Conservation (phyloP, 2,329 filamentous ascomycete species). For the Fusarium sp. region DNA sequence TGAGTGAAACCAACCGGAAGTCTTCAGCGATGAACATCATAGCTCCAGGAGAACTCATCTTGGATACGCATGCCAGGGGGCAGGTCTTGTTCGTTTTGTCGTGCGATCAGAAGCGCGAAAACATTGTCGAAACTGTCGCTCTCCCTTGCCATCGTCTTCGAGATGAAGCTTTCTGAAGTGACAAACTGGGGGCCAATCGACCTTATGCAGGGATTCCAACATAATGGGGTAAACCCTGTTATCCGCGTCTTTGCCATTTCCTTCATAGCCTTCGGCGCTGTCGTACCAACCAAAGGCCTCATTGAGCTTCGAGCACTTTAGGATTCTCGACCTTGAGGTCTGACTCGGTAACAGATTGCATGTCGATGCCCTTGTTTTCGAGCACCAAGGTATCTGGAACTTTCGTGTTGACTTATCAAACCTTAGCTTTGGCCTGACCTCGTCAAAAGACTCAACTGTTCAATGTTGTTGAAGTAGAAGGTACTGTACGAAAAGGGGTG, state of each 20-base stretch:
- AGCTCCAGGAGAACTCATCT: neutral
- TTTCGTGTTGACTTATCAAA: neutral
- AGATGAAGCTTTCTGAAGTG: neutral
- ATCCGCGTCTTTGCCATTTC: neutral
- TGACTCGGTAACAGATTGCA: too few relatives aligned
- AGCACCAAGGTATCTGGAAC: too few relatives aligned
- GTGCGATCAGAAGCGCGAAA: too few relatives aligned
- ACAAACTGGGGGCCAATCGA: neutral
- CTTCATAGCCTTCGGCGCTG: neutral
- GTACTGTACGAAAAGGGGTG: neutral
- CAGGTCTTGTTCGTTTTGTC: too few relatives aligned
- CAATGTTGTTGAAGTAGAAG: neutral
- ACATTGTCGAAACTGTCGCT: neutral
- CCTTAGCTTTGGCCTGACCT: neutral
- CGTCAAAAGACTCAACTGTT: neutral
- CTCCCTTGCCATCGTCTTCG: rapidly evolving
- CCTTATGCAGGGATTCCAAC: too few relatives aligned
- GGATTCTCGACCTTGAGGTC: too few relatives aligned
- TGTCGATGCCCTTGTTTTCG: too few relatives aligned
- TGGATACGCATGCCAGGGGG: too few relatives aligned
- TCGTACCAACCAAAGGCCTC: too few relatives aligned
- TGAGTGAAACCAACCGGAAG: neutral
- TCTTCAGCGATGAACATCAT: neutral
- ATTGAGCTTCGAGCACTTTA: too few relatives aligned
- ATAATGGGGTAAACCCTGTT: too few relatives aligned